Evolutionary conservation across 2,329 filamentous ascomycete genomes (phyloP), one percentile per base, ranked within the genome.

Genomic region (Xylariales sp.): DNA sequence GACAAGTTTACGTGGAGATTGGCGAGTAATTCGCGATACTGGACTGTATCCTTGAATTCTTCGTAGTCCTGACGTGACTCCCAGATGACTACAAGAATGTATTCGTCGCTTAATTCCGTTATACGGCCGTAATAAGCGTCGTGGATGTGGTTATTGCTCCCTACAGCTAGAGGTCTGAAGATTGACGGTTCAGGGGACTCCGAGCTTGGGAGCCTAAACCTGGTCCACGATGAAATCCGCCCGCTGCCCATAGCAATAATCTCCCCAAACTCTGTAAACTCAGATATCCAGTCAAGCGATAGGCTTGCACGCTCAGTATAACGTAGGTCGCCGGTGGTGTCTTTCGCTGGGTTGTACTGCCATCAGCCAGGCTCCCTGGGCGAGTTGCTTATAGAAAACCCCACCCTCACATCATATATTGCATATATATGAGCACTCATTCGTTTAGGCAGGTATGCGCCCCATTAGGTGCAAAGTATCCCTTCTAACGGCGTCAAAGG

Each of bases 191-290:
- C 65, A 18, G 56, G 32, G 36, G 48, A 36, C 16, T 43, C 32
- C 10, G 58, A 46, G 30, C 41, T 52, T 8, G 65, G 54, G 30
- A 46, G 32, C 48, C 45, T 43, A 34, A 67, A 67, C n/a, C 32
- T 63, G 16, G 57, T 67, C 65, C 65, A 67, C n/a, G 65, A 39
- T 32, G 65, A 67, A 30, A 64, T 55, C 10, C 61, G 56, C 41
- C 46, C 58, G 36, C 48, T 34, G 48, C 48, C 45, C 58, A 61
- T 61, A 36, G 36, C 14, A 3, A 52, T 39, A 23, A 23, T 23
- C 23, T 23, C 23, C 23, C 23, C 23, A 23, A 23, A 23, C 23
- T 23, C 23, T 23, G 23, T 23, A 23, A 23, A 23, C 23, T 23
- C 23, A 23, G 23, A 23, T 23, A 23, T 23, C 23, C 23, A 23